Percentiles rank a stretch among this genome's conserved stretches.
phyloP scores from a whole-genome alignment of 345 rosid species.

The Viola odorata region DNA sequence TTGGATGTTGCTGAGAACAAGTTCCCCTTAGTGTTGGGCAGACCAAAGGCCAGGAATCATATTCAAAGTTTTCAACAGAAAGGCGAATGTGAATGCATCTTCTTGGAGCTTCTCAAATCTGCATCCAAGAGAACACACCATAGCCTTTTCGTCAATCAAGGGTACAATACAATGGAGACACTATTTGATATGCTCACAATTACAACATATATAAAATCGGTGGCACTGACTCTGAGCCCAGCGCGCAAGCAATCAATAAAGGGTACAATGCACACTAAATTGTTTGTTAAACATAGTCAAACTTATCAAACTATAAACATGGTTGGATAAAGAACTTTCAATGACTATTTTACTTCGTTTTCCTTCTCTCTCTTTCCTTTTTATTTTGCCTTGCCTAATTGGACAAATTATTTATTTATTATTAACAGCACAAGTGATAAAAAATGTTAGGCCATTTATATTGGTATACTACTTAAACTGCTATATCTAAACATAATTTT shows the following conservation, averaged over 20 bases:
- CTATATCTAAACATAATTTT: background rate
- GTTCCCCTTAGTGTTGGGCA: no score
- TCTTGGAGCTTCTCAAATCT: conserved; percentile 94
- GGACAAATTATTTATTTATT: no score
- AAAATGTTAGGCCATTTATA: no score
- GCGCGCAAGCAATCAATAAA: background rate
- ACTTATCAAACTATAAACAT: background rate
- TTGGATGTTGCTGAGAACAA: no score
- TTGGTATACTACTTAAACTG: background rate
- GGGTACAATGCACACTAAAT: background rate
- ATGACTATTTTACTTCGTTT: no score
- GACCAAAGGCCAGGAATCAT: conserved; percentile 48
- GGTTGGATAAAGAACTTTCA: no score
- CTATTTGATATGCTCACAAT: background rate
- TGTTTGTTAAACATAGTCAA: background rate
- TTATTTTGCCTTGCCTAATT: no score
- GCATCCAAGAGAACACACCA: conserved; percentile 16
- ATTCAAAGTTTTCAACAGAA: conserved; percentile 62
- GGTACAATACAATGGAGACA: background rate
- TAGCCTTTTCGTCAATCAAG: background rate
- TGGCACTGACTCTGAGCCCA: background rate
- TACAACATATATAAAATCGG: background rate
- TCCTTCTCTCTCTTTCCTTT: no score
- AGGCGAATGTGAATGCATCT: conserved; percentile 65
- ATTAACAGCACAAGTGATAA: no score